Evolutionary conservation across 352 stramenopile genomes (phyloP), one percentile per base, ranked within the genome.

Genomic region (Blastocystis sp.): DNA sequence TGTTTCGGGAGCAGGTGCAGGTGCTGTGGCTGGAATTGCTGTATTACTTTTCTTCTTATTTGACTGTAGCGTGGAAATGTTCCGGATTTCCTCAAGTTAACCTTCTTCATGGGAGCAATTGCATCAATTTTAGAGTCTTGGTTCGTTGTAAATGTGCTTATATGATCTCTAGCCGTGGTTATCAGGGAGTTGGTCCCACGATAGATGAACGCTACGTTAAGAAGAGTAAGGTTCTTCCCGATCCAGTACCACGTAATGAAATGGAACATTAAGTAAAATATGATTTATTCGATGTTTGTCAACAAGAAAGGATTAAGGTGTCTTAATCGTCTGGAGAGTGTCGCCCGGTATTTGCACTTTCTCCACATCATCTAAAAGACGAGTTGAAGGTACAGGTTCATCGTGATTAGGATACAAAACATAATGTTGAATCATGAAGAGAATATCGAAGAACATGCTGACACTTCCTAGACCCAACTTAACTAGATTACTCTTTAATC

Each of bases 401-500:
- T 77, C 64, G 19, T 77, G 64, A 56, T 56, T 51, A 56, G 64
- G 64, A 70, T 84, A 84, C 58, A 90, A 44, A 22, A 89, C 57
- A 35, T 80, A 90, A 42, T 90, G 84, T 62, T 90, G 84, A 27
- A 79, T 78, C 69, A 90, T 90, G 35, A 90, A 90, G 3, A 90
- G 58, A 69, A 90, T 82, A 58, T 90, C 84, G 60, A 90, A 90
- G 58, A 79, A 79, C 53, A 90, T 90, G 60, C 58, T 82, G 19
- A 90, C 60, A n/a, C 35, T 44, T 24, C 84, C 73, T 40, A 90
- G 24, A 54, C 84, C 84, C 15, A 90, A 27, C 42, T 90, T 90
- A 17, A 90, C 75, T 42, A 84, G 19, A 73, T 90, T 90, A 22
- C 59, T 76, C 58, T 66, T 66, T n/a, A 90, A 54, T 17, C 42